Percentiles rank a stretch among this genome's conserved stretches.
Evolutionary conservation across 2,329 filamentous ascomycete species (phyloP).

Genomic region (Aspergillus sp.): DNA sequence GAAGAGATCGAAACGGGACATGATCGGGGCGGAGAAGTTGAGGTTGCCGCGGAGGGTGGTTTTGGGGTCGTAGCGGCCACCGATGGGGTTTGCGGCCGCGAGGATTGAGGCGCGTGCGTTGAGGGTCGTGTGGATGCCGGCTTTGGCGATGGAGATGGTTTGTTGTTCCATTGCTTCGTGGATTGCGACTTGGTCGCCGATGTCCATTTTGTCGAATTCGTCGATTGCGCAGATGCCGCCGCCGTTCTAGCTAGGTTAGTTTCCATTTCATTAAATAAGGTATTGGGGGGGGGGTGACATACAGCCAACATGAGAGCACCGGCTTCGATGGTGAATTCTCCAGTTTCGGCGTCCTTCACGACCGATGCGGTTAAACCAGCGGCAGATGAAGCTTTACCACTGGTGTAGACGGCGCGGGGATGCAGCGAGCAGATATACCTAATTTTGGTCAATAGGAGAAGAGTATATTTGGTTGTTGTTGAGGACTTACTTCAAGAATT

Average conservation of each 20-base stretch:
- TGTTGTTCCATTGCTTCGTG: conserved; percentile 99
- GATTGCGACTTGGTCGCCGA: conserved; percentile 94
- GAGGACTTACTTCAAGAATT: conserved; percentile 74
- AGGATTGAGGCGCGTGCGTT: conserved; percentile 95
- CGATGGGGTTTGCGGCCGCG: conserved; percentile 92
- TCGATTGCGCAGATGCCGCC: conserved; percentile 98
- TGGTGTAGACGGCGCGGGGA: conserved; percentile 96
- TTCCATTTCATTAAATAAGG: background rate
- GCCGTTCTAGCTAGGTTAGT: conserved; percentile 49
- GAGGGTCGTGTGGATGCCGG: conserved; percentile 94
- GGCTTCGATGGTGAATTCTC: conserved; percentile 97
- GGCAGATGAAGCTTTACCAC: conserved; percentile 93
- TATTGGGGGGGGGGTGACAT: conserved; percentile 15
- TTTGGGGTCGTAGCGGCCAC: conserved; percentile 93
- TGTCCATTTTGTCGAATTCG: conserved; percentile 99
- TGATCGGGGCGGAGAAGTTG: conserved; percentile 98
- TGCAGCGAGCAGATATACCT: conserved; percentile 91
- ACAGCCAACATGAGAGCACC: conserved; percentile 93
- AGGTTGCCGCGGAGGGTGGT: conserved; percentile 90
- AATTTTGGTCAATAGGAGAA: background rate
- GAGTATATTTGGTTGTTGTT: too few relatives aligned
- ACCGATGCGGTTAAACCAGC: conserved; percentile 97
- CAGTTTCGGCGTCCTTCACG: conserved; percentile 96
- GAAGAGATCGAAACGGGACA: conserved; percentile 98
- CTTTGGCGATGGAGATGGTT: conserved; percentile 98